Evolutionary conservation across 495 filamentous ascomycete genomes (phyloP), one percentile per base, ranked within the genome.

Genomic region (Copromyces sp.): DNA sequence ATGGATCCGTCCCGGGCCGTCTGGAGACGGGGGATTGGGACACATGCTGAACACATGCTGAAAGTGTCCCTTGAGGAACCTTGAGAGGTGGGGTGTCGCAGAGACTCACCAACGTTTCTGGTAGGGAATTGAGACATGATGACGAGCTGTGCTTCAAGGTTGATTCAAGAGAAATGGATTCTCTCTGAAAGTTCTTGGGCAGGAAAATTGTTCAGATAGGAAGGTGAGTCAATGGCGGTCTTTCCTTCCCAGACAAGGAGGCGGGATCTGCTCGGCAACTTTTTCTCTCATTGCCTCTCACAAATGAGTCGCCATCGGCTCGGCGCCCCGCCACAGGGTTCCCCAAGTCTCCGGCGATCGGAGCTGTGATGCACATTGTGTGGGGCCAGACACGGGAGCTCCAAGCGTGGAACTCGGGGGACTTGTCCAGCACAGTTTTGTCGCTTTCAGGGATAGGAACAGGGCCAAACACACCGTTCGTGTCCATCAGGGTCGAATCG

Each of bases 51-150:
- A 24, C 45, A 53, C 45, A 53, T 53, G 47, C 47, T 59, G 20
- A 5, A 24, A 14, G 47, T 59, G 47, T 14, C 47, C 47, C 47
- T n/a, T 59, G 20, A 7, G 5, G 11, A 29, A 59, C 47, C 20
- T 45, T 14, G 47, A 59, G 6, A 45, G n/a, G 35, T 47, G 39
- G 42, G 39, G 70, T 12, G 68, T 44, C 16, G 40, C 38, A 44
- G 68, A 61, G 37, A 77, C 83, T 71, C 80, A 87, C 85, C 85
- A 81, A 83, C 85, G 77, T 85, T 86, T 84, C 85, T 87, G 39
- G 78, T 80, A 44, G 84, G 85, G 71, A 86, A 82, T 80, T 83
- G 81, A 73, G 82, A 78, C 71, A 84, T 82, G 71, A 3, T 77
- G 74, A 39, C n/a, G 35, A 32, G 32, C 41, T 72, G 11, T 12